Percentiles rank a stretch among this genome's conserved stretches.
These are phyloP conservation scores for Handroanthus guayacan DNA, from an alignment of 257 asterid species.

Conservation along the genomic window DNA sequence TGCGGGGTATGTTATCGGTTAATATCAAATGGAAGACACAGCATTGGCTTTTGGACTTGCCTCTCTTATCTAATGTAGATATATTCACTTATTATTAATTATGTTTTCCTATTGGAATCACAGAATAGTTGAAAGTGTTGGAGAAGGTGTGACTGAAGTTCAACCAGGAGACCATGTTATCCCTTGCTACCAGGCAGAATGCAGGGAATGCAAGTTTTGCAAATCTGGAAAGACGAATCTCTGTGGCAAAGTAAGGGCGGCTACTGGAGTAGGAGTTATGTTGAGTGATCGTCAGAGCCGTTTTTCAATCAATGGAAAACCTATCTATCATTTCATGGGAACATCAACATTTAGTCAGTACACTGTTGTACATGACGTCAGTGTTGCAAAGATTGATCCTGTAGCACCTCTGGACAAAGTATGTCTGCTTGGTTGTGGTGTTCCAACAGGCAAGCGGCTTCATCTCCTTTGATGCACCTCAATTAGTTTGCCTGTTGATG, in stretches of 20 bases:
- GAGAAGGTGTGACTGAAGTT: constrained; percentile 94
- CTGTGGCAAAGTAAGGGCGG: constrained; percentile 91
- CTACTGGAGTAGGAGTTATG: constrained; percentile 99
- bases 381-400: constrained; percentile 92
- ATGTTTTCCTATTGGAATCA: constrained; percentile 21
- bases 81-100: not conserved
- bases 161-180: constrained; percentile 96
- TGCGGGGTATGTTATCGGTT: constrained; percentile 72
- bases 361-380: constrained; percentile 93
- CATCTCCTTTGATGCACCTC: constrained; percentile 8
- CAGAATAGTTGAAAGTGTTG: constrained; percentile 91
- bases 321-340: constrained; percentile 97
- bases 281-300: constrained; percentile 88
- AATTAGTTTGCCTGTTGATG: not conserved
- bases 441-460: constrained; percentile 84
- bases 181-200: constrained; percentile 99
- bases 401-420: constrained; percentile 92
- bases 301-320: constrained; percentile 83
- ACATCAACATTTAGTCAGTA: constrained; percentile 98
- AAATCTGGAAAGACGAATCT: constrained; percentile 96
- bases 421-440: constrained; percentile 95
- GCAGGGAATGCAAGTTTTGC: constrained; percentile 95
- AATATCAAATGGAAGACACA: not conserved
- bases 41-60: not conserved
- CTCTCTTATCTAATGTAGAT: not conserved